phyloP scores from a whole-genome alignment of 2,329 filamentous ascomycete species.

The Paraconiothyrium sp. region DNA sequence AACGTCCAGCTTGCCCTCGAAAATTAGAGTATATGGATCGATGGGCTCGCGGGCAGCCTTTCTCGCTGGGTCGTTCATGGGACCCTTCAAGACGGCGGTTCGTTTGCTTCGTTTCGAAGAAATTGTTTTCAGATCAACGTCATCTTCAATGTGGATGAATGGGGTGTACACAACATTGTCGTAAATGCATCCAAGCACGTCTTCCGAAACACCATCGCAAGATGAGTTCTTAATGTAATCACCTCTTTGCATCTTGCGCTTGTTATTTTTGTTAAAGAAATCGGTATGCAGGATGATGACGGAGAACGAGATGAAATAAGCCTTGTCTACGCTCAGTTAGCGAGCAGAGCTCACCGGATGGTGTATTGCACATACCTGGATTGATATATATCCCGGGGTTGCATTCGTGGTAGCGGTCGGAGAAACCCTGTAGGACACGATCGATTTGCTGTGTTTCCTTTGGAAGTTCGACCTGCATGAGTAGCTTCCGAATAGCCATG shows the following conservation, averaged over 20 bases:
- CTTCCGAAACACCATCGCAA: conserved; percentile 90
- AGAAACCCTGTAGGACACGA: conserved; percentile 90
- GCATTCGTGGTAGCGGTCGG: conserved; percentile 96
- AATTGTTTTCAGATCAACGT: conserved; percentile 80
- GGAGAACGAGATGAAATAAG: conserved; percentile 98
- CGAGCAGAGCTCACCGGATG: not conserved
- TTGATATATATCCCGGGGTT: conserved; percentile 94
- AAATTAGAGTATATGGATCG: conserved; percentile 92
- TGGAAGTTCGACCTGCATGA: conserved; percentile 95
- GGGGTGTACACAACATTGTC: conserved; percentile 99
- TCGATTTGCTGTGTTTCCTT: conserved; percentile 99
- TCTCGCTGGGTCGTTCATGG: conserved; percentile 74
- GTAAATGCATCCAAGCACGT: conserved; percentile 95
- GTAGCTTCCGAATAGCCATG: conserved; percentile 93
- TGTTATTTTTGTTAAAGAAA: conserved; percentile 99
- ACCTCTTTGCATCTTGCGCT: conserved; percentile 95
- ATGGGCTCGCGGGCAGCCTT: conserved; percentile 82
- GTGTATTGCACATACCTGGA: conserved; percentile 60
- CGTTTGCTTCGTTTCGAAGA: conserved; percentile 76
- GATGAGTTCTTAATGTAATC: conserved; percentile 96
- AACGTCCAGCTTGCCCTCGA: conserved; percentile 86
- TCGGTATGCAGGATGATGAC: conserved; percentile 96
- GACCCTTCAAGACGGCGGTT: conserved; percentile 60
- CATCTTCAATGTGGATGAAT: conserved; percentile 97
- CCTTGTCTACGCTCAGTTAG: conserved; percentile 70